Percentiles rank a stretch among this genome's conserved stretches.
These are phyloP conservation scores for Scutellaria minor DNA, from an alignment of 257 asterid species.

Conservation along the genomic window DNA sequence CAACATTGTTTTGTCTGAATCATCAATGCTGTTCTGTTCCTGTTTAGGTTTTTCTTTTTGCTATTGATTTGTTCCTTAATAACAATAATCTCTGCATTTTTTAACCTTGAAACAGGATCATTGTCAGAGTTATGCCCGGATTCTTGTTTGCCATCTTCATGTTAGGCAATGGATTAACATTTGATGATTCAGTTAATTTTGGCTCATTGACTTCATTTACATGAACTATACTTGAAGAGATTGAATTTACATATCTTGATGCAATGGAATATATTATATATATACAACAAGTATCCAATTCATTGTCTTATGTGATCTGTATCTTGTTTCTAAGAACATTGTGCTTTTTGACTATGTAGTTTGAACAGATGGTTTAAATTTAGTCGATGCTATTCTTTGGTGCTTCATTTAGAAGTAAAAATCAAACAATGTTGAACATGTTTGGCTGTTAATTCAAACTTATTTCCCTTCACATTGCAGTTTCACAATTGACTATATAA, in stretches of 20 bases:
- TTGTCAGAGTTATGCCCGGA: background rate
- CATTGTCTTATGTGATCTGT: no score
- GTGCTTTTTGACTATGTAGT: background rate
- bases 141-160: background rate
- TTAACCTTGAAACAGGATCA: background rate
- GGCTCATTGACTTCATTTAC: background rate
- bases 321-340: no score
- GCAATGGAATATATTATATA: background rate
- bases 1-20: slow-evolving; percentile 15
- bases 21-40: slow-evolving; percentile 7
- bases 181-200: background rate
- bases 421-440: background rate
- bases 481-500: background rate
- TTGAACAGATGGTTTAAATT: background rate
- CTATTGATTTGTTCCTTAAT: background rate
- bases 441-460: background rate
- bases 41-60: background rate
- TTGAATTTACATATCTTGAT: background rate
- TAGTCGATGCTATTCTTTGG: background rate
- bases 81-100: background rate
- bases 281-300: no score
- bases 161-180: slow-evolving; percentile 22
- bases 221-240: background rate
- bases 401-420: no score
- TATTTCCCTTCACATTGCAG: slow-evolving; percentile 12